Conservation (phyloP, 208 protist genomes). For the Crithidia fasciculata region DNA sequence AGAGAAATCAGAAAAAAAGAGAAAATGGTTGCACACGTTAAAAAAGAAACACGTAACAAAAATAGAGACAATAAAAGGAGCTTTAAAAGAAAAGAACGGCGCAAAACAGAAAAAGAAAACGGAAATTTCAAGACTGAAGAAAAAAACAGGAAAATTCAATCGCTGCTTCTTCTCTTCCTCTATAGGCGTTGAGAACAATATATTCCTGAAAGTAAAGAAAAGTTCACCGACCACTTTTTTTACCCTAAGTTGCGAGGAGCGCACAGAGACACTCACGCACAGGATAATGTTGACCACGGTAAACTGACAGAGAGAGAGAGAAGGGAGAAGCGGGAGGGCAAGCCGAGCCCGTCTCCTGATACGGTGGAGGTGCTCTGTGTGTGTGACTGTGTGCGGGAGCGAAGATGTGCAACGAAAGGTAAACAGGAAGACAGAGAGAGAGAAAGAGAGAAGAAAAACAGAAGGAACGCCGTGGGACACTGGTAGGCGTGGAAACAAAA, state of each 20-base stretch:
- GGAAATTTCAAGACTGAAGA: neutral
- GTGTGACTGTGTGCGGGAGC: too few species aligned
- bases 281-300: too few species aligned
- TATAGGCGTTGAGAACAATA: too few species aligned
- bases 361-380: too few species aligned
- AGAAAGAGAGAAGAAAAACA: neutral
- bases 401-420: neutral
- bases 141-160: too few species aligned
- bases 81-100: neutral
- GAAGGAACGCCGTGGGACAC: too few species aligned
- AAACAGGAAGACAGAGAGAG: neutral
- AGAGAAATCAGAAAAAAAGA: too few species aligned
- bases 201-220: neutral
- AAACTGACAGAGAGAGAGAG: neutral
- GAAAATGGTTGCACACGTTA: neutral
- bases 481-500: too few species aligned
- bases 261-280: neutral
- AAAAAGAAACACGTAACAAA: neutral
- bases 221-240: neutral
- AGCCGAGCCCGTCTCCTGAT: too few species aligned
- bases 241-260: neutral
- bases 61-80: neutral
- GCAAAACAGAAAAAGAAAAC: conserved; percentile 1
- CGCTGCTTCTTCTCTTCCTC: too few species aligned
- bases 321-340: neutral